Conservation (phyloP, 768 basidiomycete genomes). For the Mycena leptocephala region DNA sequence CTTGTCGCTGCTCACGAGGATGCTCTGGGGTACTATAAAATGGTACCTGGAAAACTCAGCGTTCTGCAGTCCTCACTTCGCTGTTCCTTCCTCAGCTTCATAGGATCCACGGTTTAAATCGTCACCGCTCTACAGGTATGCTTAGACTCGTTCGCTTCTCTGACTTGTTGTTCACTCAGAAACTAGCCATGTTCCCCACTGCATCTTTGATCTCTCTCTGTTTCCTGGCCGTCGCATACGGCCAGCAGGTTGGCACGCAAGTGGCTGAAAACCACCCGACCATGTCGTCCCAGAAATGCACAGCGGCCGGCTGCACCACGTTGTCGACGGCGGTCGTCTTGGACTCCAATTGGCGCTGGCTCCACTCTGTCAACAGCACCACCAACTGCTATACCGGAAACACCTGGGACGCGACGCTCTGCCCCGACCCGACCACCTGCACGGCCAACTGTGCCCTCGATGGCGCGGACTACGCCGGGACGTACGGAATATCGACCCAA, state of each 20-base stretch:
- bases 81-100: conserved; percentile 18
- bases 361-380: conserved; percentile 54
- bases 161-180: not conserved
- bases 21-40: conserved; percentile 13
- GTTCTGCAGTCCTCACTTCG: conserved; percentile 18
- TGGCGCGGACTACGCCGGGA: conserved; percentile 64
- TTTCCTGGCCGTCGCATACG: conserved; percentile 60
- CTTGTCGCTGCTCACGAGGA: conserved; percentile 5
- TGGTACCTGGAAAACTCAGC: not conserved
- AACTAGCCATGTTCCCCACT: conserved; percentile 55
- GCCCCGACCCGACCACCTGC: conserved; percentile 66
- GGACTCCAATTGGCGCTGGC: conserved; percentile 72
- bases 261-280: conserved; percentile 66
- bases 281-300: conserved; percentile 64
- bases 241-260: conserved; percentile 67
- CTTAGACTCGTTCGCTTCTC: not conserved
- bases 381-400: conserved; percentile 72
- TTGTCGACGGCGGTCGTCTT: conserved; percentile 58
- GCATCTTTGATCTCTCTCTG: conserved; percentile 58
- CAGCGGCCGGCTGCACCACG: conserved; percentile 61
- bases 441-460: conserved; percentile 61
- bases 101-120: conserved; percentile 13
- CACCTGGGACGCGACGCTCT: conserved; percentile 67
- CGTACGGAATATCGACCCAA: conserved; percentile 68
- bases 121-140: not conserved